Evolutionary conservation across 1,139 yeast species (phyloP).

Genomic region (Zygotorulaspora mrakii): DNA sequence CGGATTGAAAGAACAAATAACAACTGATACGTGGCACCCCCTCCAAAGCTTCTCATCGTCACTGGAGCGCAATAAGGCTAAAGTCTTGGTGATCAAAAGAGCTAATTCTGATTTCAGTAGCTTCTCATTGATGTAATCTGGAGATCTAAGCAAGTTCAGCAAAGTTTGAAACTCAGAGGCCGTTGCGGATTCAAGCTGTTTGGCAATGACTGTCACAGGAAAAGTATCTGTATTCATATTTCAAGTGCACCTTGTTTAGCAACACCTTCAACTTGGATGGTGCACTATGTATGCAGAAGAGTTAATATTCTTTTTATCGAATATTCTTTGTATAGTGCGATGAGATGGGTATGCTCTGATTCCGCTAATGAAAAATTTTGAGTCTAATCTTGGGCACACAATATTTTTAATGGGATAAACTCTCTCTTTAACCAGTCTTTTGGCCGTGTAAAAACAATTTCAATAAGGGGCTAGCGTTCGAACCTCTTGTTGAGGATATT

Average conservation of each 20-base stretch:
- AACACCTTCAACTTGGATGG: no score
- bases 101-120: conserved; percentile 52
- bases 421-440: no score
- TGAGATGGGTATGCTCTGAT: conserved; percentile 8
- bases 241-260: not conserved
- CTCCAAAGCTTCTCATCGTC: conserved; percentile 55
- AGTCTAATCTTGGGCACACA: no score
- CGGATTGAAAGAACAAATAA: conserved; percentile 49
- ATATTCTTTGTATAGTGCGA: conserved; percentile 10
- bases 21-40: conserved; percentile 54
- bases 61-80: conserved; percentile 52
- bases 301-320: not conserved
- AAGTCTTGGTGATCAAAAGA: conserved; percentile 53
- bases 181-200: conserved; percentile 35
- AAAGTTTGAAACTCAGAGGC: conserved; percentile 37
- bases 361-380: conserved; percentile 7
- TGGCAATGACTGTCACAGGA: conserved; percentile 35
- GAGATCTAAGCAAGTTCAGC: conserved; percentile 33
- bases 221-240: conserved; percentile 22
- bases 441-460: no score
- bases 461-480: not conserved
- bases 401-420: no score
- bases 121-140: conserved; percentile 38
- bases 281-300: not conserved
- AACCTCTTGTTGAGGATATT: no score